Evolutionary conservation across 306 rosid genomes (phyloP).

Genomic region (Fagus sylvatica): DNA sequence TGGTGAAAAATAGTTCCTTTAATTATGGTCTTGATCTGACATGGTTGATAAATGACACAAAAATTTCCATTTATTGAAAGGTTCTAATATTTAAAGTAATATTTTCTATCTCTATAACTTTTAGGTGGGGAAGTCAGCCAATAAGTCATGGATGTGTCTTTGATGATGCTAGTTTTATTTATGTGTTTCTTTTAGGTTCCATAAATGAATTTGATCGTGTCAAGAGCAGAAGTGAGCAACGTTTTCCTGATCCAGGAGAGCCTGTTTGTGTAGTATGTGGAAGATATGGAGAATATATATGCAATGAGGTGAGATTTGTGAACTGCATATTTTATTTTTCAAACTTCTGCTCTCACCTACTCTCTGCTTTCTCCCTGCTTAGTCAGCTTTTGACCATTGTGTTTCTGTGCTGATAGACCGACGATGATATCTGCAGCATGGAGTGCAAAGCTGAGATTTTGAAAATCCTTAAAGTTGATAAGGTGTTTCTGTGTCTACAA

Average conservation of each 20-base stretch:
- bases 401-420: constrained; percentile 53
- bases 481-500: constrained; percentile 36
- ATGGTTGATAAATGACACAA: background rate
- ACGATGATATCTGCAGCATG: constrained; percentile 86
- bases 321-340: constrained; percentile 1
- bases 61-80: background rate
- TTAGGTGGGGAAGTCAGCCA: background rate
- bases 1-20: background rate
- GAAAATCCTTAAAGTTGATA: constrained; percentile 42
- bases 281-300: constrained; percentile 86
- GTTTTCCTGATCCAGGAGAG: constrained; percentile 70
- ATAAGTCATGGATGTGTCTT: background rate
- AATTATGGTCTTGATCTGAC: background rate
- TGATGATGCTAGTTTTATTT: background rate
- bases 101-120: constrained; percentile 9
- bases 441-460: constrained; percentile 79
- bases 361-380: constrained; percentile 11
- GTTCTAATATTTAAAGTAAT: background rate
- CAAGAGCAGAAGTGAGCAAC: constrained; percentile 65
- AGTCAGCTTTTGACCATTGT: constrained; percentile 10
- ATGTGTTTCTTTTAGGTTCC: constrained; percentile 30
- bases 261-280: constrained; percentile 84
- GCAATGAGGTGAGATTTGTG: constrained; percentile 59
- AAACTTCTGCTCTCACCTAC: background rate
- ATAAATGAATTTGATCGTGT: constrained; percentile 39